Evolutionary conservation across 169 alveolate genomes (phyloP).

Genomic region (Plasmodium billcollinsi): DNA sequence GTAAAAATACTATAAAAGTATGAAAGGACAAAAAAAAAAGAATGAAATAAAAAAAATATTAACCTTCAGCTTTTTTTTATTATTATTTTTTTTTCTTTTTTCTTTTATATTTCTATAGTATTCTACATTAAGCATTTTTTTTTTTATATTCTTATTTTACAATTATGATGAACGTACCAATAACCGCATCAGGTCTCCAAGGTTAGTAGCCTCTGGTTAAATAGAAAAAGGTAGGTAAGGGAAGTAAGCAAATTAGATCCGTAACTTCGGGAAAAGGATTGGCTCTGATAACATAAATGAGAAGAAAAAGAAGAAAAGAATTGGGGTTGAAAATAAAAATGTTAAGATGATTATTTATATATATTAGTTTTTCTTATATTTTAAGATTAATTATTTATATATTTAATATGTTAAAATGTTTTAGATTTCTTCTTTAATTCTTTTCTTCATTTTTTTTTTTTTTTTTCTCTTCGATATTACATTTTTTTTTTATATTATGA

Average conservation of each 20-base stretch:
- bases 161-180: slow-evolving; percentile 93
- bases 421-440: slow-evolving; percentile 13
- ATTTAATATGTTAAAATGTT: too few relatives aligned
- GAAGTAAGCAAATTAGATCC: slow-evolving; percentile 95
- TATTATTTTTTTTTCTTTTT: too few relatives aligned
- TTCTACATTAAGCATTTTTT: background rate
- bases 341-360: too few relatives aligned
- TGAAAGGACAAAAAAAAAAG: too few relatives aligned
- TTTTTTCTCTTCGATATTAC: background rate
- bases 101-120: background rate
- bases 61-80: too few relatives aligned
- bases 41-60: too few relatives aligned
- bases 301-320: slow-evolving; percentile 78
- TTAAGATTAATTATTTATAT: too few relatives aligned
- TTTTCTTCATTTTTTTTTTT: background rate
- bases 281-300: slow-evolving; percentile 93
- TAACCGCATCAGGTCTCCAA: slow-evolving; percentile 97
- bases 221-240: slow-evolving; percentile 93
- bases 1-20: background rate
- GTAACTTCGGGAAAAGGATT: slow-evolving; percentile 95
- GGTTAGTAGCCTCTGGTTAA: slow-evolving; percentile 95
- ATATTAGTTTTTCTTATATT: too few relatives aligned
- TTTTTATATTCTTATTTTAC: slow-evolving; percentile 59
- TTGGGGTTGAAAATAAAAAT: too few relatives aligned
- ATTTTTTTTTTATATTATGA: background rate